phyloP scores from a whole-genome alignment of 495 filamentous ascomycete genomes.

The Hypoxylon lienhwacheense region DNA sequence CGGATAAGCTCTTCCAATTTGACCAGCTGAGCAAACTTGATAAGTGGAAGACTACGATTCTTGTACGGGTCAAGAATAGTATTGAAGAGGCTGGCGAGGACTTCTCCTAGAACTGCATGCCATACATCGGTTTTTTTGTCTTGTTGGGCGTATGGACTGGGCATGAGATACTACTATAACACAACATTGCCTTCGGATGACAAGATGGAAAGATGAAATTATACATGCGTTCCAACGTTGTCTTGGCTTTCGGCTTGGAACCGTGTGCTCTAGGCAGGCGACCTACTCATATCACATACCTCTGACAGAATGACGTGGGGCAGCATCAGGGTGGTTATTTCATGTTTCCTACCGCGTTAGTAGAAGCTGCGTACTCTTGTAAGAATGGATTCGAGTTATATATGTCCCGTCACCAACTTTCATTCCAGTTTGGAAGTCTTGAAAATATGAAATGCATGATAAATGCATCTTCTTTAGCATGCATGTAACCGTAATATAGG shows the following conservation, averaged over 20 bases:
- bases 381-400: constrained; percentile 5
- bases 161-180: neutral
- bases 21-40: constrained; percentile 90
- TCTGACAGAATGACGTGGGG: constrained; percentile 9
- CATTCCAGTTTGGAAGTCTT: neutral
- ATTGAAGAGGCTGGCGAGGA: constrained; percentile 73
- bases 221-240: constrained; percentile 3
- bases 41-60: constrained; percentile 91
- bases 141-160: constrained; percentile 8
- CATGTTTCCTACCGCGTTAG: constrained; percentile 1
- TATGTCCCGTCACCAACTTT: neutral
- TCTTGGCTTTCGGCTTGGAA: constrained; percentile 18
- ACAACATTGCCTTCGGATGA: constrained; percentile 5
- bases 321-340: constrained; percentile 6
- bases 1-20: constrained; percentile 81
- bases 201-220: constrained; percentile 11
- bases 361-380: neutral
- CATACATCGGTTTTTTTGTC: constrained; percentile 12
- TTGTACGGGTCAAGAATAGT: constrained; percentile 77
- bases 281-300: neutral
- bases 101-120: constrained; percentile 43
- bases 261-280: constrained; percentile 3
- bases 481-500: too few species aligned
- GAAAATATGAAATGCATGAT: neutral
- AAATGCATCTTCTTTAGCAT: too few species aligned